Percentiles rank a stretch among this genome's conserved stretches.
Conservation (phyloP, 495 filamentous ascomycete species). For the Aspergillus ostianus region DNA sequence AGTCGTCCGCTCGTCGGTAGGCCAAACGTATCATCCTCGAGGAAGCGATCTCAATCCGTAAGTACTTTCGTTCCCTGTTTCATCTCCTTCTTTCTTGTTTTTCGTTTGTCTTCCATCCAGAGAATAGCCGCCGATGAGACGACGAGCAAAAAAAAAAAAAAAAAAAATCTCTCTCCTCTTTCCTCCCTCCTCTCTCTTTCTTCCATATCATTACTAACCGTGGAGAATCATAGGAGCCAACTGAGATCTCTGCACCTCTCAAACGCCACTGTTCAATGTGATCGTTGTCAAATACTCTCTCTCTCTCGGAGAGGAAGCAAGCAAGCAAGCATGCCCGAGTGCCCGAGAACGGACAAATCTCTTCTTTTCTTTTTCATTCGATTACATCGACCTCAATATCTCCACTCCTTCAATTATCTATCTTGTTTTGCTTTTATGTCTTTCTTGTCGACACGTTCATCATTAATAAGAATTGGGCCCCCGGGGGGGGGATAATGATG, state of each 20-base stretch:
- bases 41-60: constrained; percentile 32
- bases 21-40: constrained; percentile 15
- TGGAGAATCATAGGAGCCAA: background rate
- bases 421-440: too few relatives aligned
- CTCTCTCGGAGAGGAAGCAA: too few relatives aligned
- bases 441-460: background rate
- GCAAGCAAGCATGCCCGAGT: too few relatives aligned
- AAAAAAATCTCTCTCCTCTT: too few relatives aligned
- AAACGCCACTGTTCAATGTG: background rate
- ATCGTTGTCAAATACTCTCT: too few relatives aligned
- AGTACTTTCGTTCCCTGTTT: constrained; percentile 6
- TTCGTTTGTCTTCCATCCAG: background rate
- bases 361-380: background rate
- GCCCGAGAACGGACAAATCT: background rate
- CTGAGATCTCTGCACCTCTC: background rate
- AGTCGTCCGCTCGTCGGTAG: constrained; percentile 1
- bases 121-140: background rate
- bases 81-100: background rate
- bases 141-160: background rate
- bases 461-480: background rate
- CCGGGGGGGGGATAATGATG: background rate
- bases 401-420: too few relatives aligned
- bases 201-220: background rate
- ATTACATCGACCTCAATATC: too few relatives aligned
- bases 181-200: too few relatives aligned